phyloP scores from a whole-genome alignment of 129 eudicot species.

The Deinandra increscens region DNA sequence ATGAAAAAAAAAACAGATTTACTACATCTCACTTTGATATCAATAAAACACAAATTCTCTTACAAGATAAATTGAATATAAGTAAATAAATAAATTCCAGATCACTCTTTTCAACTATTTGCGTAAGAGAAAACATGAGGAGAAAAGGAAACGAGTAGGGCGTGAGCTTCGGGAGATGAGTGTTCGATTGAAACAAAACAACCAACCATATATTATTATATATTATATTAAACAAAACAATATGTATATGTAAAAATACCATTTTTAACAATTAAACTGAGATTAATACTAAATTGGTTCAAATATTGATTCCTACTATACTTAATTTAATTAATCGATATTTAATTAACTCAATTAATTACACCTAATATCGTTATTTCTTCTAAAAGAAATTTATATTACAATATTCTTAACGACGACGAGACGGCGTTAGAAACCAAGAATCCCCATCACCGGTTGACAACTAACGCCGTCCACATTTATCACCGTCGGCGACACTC shows the following conservation, averaged over 20 bases:
- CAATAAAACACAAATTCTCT: no score
- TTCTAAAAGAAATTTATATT: not conserved
- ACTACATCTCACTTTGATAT: no score
- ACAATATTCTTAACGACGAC: no score
- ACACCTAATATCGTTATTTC: not conserved
- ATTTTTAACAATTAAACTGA: not conserved
- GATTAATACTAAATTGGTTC: no score
- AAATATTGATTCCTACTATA: no score
- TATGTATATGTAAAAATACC: not conserved
- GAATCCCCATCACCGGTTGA: no score
- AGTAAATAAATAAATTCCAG: not conserved
- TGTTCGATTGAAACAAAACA: not conserved
- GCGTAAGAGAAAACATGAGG: not conserved
- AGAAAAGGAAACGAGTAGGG: not conserved
- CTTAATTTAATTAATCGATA: not conserved
- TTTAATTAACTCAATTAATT: not conserved
- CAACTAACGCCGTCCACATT: slow-evolving; percentile 13
- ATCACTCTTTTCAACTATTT: not conserved
- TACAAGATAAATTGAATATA: no score
- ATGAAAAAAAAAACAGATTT: no score
- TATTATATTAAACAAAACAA: not conserved
- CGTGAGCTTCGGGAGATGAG: not conserved
- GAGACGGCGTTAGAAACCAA: no score
- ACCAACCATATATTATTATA: not conserved
- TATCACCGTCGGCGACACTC: not conserved